Evolutionary conservation across 2,329 filamentous ascomycete genomes (phyloP).

Genomic region (Ceratocystis harringtonii): DNA sequence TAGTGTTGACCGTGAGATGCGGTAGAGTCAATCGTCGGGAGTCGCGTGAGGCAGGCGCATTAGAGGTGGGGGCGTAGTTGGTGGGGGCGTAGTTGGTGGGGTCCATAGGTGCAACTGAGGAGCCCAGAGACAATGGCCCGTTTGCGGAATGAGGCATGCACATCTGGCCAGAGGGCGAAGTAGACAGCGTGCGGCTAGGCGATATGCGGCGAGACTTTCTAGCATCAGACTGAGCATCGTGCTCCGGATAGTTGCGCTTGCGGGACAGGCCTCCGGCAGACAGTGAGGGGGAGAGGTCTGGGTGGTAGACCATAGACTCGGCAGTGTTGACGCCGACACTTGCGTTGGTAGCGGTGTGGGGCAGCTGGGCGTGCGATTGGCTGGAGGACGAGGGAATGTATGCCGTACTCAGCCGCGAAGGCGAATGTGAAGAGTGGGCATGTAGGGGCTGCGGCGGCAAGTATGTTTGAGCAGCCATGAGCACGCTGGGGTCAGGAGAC

Average conservation of each 20-base stretch:
- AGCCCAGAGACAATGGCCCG: not conserved
- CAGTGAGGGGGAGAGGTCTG: conserved; percentile 11
- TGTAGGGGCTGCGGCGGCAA: conserved; percentile 1
- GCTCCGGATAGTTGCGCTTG: conserved; percentile 19
- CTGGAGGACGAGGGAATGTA: conserved; percentile 1
- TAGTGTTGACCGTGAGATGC: conserved; percentile 12
- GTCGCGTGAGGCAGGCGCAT: not conserved
- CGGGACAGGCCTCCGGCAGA: conserved; percentile 15
- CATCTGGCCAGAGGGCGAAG: not conserved
- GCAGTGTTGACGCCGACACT: not conserved
- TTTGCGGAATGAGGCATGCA: not conserved
- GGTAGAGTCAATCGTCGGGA: conserved; percentile 9
- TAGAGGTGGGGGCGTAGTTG: not conserved
- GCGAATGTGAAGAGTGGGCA: conserved; percentile 13
- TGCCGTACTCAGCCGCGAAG: conserved; percentile 9
- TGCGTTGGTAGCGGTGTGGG: not conserved
- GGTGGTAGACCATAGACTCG: conserved; percentile 2
- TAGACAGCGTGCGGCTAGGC: not conserved
- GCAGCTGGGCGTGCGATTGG: not conserved
- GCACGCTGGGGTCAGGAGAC: conserved; percentile 17
- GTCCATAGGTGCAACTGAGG: not conserved
- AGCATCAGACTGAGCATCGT: conserved; percentile 11
- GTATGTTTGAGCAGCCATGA: not conserved
- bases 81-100: not conserved
- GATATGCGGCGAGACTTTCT: conserved; percentile 10